These are phyloP conservation scores for Russula ochroleuca DNA, from an alignment of 768 basidiomycete genomes.

Conservation along the genomic window DNA sequence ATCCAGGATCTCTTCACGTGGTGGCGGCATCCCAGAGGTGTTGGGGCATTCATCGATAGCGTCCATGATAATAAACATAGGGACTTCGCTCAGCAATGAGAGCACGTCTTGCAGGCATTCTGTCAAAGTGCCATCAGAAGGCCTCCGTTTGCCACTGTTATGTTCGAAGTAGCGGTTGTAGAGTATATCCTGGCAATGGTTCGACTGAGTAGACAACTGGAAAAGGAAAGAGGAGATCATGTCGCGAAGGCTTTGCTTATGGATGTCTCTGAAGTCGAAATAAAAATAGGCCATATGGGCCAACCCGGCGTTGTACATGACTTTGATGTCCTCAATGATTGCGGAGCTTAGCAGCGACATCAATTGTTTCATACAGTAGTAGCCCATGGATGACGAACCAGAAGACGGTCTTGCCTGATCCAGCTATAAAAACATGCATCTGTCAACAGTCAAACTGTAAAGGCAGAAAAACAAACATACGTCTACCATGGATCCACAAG, in stretches of 20 bases:
- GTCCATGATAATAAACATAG: not conserved
- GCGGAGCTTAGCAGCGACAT: not conserved
- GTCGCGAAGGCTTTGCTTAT: not conserved
- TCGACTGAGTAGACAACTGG: not conserved
- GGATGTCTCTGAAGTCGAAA: not conserved
- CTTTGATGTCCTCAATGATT: not conserved
- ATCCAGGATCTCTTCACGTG: not conserved
- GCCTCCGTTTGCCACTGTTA: not conserved
- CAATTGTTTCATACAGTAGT: not conserved
- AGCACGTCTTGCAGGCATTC: constrained; percentile 6
- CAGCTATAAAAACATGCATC: not conserved
- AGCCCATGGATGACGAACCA: not conserved
- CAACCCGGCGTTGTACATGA: not conserved
- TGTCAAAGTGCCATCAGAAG: not conserved
- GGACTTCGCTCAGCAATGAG: not conserved
- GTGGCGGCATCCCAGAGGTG: not conserved
- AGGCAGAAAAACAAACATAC: not conserved
- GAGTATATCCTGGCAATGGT: not conserved
- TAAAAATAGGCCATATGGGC: not conserved
- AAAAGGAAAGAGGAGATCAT: constrained; percentile 1
- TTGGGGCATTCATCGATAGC: constrained; percentile 11
- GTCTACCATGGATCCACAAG: constrained; percentile 3
- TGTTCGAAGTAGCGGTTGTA: not conserved
- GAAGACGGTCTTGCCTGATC: constrained; percentile 4
- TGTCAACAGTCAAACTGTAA: not conserved